Evolutionary conservation across 169 alveolate species (phyloP).

Genomic region (Cryptosporidium sp.): DNA sequence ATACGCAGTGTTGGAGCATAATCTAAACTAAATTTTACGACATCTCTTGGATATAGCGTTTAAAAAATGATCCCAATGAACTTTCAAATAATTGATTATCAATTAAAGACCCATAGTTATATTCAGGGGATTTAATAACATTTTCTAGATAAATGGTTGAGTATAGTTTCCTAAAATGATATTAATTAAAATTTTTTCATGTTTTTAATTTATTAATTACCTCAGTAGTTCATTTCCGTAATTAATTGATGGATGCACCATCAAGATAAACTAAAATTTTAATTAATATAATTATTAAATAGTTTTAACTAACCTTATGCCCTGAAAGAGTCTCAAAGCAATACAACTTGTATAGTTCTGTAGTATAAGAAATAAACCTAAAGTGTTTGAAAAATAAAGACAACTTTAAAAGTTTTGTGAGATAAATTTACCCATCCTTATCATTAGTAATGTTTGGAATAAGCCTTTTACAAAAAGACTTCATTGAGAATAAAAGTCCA

Average conservation of each 20-base stretch:
- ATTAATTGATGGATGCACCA: conserved; percentile 48
- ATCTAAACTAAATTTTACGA: not conserved
- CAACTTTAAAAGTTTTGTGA: not conserved
- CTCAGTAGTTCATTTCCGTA: conserved; percentile 37
- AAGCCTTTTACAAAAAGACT: conserved; percentile 63
- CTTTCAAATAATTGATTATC: conserved; percentile 56
- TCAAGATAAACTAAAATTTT: conserved; percentile 47
- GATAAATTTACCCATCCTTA: conserved; percentile 34
- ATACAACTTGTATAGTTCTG: conserved; percentile 39
- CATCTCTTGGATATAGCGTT: conserved; percentile 24
- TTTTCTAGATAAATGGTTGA: conserved; percentile 62
- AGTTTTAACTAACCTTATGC: conserved; percentile 55
- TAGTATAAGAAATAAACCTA: conserved; percentile 56
- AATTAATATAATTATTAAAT: not conserved
- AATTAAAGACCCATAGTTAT: conserved; percentile 40
- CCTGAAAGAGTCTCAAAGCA: conserved; percentile 71
- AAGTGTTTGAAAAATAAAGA: not conserved
- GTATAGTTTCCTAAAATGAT: conserved; percentile 26
- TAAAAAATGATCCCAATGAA: conserved; percentile 43
- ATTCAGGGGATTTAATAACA: conserved; percentile 60
- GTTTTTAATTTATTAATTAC: not conserved
- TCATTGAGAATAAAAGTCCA: conserved; percentile 69
- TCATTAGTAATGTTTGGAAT: conserved; percentile 43
- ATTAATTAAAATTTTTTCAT: not conserved
- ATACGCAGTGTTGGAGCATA: not conserved